Conservation (phyloP, 305 asterid genomes). For the Plantago rigida region DNA sequence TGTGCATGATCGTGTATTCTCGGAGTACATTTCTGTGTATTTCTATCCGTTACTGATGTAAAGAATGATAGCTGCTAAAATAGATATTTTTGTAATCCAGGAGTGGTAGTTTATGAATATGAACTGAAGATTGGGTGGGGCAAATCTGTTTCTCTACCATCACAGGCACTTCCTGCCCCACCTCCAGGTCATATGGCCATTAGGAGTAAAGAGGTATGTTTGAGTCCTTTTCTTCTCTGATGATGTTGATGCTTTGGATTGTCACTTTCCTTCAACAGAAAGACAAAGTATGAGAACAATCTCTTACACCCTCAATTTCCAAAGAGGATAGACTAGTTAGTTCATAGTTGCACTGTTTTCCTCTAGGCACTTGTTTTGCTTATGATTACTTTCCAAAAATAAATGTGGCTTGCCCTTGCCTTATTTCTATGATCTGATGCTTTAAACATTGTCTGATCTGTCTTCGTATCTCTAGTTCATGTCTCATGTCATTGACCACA, state of each 20-base stretch:
- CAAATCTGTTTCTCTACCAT: constrained; percentile 87
- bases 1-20: too few relatives aligned
- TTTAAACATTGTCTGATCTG: neutral
- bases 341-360: neutral
- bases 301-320: neutral
- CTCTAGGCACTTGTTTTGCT: neutral
- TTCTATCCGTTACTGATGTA: neutral
- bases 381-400: neutral
- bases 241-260: constrained; percentile 8
- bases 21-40: too few relatives aligned
- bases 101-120: constrained; percentile 87
- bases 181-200: constrained; percentile 99
- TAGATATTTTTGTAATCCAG: constrained; percentile 37
- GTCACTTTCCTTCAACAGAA: neutral
- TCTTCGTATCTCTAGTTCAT: constrained; percentile 16
- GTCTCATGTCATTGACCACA: constrained; percentile 13
- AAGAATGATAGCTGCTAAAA: constrained; percentile 4
- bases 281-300: neutral
- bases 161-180: constrained; percentile 97
- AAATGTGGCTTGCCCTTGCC: neutral
- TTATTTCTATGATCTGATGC: constrained; percentile 2
- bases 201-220: constrained; percentile 83
- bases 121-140: constrained; percentile 98
- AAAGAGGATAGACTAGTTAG: neutral
- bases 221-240: constrained; percentile 8